A percentile compares a stretch with the other conserved stretches of the same genome.
These are phyloP conservation scores for Scalesia atractyloides DNA, from an alignment of 129 eudicot genomes.

Conservation along the genomic window DNA sequence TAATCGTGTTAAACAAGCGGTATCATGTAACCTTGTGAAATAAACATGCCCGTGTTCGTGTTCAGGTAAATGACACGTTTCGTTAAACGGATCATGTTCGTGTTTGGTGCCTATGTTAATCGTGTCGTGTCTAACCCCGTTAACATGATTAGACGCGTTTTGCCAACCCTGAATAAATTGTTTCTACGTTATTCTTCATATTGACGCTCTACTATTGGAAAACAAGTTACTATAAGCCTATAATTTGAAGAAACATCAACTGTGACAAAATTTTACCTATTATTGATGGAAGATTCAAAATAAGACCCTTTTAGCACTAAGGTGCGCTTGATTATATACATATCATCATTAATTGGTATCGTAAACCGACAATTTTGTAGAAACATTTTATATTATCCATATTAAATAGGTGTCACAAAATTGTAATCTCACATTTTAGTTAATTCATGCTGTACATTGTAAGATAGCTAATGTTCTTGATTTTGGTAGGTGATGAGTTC, in stretches of 20 bases:
- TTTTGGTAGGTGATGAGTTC: neutral
- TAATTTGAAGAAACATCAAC: neutral
- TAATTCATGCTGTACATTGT: neutral
- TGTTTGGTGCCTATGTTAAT: too few species aligned
- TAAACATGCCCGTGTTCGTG: too few species aligned
- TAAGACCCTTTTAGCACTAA: neutral
- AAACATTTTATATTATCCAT: neutral
- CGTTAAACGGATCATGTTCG: too few species aligned
- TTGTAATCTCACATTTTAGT: neutral
- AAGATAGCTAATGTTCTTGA: slow-evolving; percentile 7
- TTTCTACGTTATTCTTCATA: neutral
- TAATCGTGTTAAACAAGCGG: too few species aligned
- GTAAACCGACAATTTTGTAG: neutral
- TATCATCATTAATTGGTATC: neutral
- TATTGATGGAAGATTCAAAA: neutral
- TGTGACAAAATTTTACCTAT: neutral
- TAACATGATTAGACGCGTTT: too few species aligned
- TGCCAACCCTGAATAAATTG: neutral
- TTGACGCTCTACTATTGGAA: neutral
- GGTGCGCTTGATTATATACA: neutral
- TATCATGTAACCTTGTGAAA: too few species aligned
- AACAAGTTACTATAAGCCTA: neutral
- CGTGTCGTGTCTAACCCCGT: too few species aligned
- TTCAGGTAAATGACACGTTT: too few species aligned
- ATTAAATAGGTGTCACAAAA: neutral